Base-by-base conservation (phyloP, 2,329 filamentous ascomycete species). In the Cercospora citrullina region DNA sequence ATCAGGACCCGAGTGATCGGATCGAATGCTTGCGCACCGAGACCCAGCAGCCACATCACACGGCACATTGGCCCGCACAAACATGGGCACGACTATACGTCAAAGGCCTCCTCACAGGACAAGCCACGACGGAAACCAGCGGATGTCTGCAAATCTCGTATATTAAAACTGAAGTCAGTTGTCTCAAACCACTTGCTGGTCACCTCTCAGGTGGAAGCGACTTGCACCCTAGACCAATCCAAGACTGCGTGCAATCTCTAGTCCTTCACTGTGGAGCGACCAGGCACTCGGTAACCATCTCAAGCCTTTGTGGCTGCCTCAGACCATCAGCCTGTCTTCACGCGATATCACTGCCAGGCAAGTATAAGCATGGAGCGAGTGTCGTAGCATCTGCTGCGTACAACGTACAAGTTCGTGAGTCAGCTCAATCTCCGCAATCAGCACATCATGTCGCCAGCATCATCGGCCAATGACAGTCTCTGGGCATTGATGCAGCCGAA, bases 121-220 rank as follows among this genome's bases (percentile, higher is more conserved):
- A 21, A 31, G 28, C 55, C 18, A 18, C 55, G 55, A n/a, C 55
- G 55, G 55, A 59, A n/a, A 36, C 55, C 55, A 59, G 28, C 55
- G 55, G 55, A 21, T 59, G 55, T 59, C 55, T 59, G 28, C 55
- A 31, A 59, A 59, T 33, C 55, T 59, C 55, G 55, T 59, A 59
- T 59, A 59, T 59, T 33, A 33, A 23, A 23, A 14, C 28, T n/a
- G 55, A 36, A 23, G n/a, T 30, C 55, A 59, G 18, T 21, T 23
- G 31, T 30, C 26, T 30, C 55, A n/a, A 59, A 59, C 48, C 14
- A n/a, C 48, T 28, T 26, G 48, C 28, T 53, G 48, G 48, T 53
- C 48, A 53, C 10, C 48, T 26, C 48, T n/a, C 48, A n/a, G 48
- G 23, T 28, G 23, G 48, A 39, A 39, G 14, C 6, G 36, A 39